Conservation (phyloP, 306 rosid species). For the Carpinus viminea region DNA sequence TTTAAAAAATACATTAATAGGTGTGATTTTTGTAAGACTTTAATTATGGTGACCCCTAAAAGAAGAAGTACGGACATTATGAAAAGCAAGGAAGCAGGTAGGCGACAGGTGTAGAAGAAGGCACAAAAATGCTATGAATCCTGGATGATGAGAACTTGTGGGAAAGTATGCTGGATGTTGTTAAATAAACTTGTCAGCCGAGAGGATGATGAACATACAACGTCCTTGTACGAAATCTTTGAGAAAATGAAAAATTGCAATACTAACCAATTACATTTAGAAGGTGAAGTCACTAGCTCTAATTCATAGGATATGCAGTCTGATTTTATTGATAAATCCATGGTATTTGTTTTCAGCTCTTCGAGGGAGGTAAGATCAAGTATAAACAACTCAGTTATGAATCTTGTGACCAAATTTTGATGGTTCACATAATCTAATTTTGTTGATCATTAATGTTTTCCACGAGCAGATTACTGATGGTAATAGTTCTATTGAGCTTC, state of each 20-base stretch:
- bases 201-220: too few relatives aligned
- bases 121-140: too few relatives aligned
- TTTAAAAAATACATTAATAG: too few relatives aligned
- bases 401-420: conserved; percentile 13
- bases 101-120: too few relatives aligned
- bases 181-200: too few relatives aligned
- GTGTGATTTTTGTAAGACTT: too few relatives aligned
- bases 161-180: too few relatives aligned
- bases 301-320: conserved; percentile 35
- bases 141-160: too few relatives aligned
- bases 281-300: conserved; percentile 31
- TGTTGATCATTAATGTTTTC: conserved; percentile 26
- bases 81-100: too few relatives aligned
- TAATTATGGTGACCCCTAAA: too few relatives aligned
- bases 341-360: conserved; percentile 34
- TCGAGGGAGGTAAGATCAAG: conserved; percentile 28
- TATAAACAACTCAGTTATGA: conserved; percentile 12
- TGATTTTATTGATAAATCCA: conserved; percentile 35
- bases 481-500: conserved; percentile 3
- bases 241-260: conserved; percentile 37
- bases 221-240: too few relatives aligned
- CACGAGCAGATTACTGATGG: conserved; percentile 44
- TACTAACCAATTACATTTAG: conserved; percentile 31
- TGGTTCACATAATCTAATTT: conserved; percentile 11
- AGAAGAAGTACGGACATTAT: too few relatives aligned